Conservation (phyloP, 2,329 filamentous ascomycete species). For the Colletotrichum sp. region DNA sequence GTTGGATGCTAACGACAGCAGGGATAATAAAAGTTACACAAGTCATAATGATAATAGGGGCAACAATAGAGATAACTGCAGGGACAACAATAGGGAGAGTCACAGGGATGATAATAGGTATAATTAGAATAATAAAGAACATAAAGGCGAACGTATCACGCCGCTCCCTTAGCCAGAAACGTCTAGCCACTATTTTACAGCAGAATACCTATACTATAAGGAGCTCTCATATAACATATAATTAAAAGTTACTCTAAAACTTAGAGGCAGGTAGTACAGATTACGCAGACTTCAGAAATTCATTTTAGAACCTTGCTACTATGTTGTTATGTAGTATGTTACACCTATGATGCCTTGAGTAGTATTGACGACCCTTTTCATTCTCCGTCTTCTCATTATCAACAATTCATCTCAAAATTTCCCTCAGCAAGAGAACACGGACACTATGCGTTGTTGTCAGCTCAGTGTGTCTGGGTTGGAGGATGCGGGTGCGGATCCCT, state of each 20-base stretch:
- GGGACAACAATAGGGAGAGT: background rate
- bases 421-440: background rate
- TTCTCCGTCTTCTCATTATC: background rate
- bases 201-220: background rate
- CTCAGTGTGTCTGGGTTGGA: background rate
- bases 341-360: rapidly evolving
- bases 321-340: background rate
- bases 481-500: too few relatives aligned
- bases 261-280: rapidly evolving
- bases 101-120: rapidly evolving
- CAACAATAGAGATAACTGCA: too few relatives aligned
- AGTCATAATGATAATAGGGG: background rate
- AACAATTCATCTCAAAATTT: background rate
- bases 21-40: background rate
- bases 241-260: background rate
- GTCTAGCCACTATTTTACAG: background rate
- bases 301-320: too few relatives aligned
- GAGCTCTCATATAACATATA: background rate
- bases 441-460: background rate
- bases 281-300: background rate
- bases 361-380: background rate
- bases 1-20: background rate
- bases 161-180: background rate
- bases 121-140: background rate
- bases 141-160: background rate